Evolutionary conservation across 108 stramenopile genomes (phyloP), one percentile per base, ranked within the genome.

Genomic region (Seminavis robusta): DNA sequence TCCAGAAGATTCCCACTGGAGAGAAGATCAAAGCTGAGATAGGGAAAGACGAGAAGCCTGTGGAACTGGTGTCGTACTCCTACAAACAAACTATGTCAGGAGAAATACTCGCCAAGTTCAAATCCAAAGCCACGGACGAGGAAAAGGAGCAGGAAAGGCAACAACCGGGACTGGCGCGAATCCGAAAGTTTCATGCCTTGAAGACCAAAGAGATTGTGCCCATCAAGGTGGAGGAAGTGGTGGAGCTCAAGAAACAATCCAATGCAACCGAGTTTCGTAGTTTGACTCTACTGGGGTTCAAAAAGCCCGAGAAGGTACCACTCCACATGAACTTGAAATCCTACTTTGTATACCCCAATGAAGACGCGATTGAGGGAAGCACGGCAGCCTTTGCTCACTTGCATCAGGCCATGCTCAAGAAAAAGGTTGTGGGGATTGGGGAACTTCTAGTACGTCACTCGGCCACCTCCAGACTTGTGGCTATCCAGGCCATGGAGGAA

Each of bases 381-480:
- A 46, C 34, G 17, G 64, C 61, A 16, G 90, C 86, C 8, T 71
- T 86, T 57, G 65, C 59, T 7, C 59, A 74, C 63, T 55, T 91
- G 27, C 68, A 83, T 40, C 52, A 55, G 21, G 70, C 84, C 23
- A 91, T 91, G 90, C 17, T 74, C 31, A 62, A 70, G 32, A 87
- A 91, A 53, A 62, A 65, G 8, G 90, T 91, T 8, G 48, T 81
- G 38, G 86, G 68, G 8, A 54, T 91, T 42, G 90, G 84, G 36
- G 86, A 91, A 64, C 69, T 86, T 1, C 53, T 83, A 23, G 34
- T 63, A 21, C 54, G 84, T 27, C 54, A 55, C 21, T 54, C 63
- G 26, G 63, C 61, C 36, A 49, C 79, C 29, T 69, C 78, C 8
- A 67, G 68, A 31, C 52, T 85, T 34, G 86, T 87, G 9, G 86